phyloP scores from a whole-genome alignment of 805 yeast genomes.

The Candida loeiensis region DNA sequence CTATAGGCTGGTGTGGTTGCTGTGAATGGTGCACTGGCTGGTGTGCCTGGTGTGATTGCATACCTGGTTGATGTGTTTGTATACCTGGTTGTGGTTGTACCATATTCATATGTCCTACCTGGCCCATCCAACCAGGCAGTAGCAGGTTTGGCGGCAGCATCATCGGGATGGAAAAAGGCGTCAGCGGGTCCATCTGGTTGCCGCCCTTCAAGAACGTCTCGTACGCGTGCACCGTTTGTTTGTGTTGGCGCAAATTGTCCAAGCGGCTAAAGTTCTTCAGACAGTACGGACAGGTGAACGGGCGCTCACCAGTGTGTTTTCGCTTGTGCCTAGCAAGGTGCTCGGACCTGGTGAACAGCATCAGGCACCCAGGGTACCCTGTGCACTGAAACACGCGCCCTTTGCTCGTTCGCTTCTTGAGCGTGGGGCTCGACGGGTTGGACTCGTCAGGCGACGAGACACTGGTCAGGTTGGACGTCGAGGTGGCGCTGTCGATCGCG shows the following conservation, averaged over 20 bases:
- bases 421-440: neutral
- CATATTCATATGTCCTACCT: too few species aligned
- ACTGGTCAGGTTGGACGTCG: too few species aligned
- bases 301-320: conserved; percentile 93
- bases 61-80: too few species aligned
- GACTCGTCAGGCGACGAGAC: neutral
- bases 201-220: conserved; percentile 23
- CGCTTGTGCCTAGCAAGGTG: conserved; percentile 90
- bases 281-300: conserved; percentile 83
- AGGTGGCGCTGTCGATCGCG: neutral
- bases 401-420: conserved; percentile 39
- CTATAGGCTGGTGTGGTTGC: conserved; percentile 7
- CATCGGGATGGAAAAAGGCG: conserved; percentile 12
- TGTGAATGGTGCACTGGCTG: conserved; percentile 10
- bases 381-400: conserved; percentile 77
- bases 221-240: conserved; percentile 62
- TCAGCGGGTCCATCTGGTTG: conserved; percentile 9
- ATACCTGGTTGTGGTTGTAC: too few species aligned
- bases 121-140: conserved; percentile 18
- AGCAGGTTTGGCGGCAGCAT: conserved; percentile 28
- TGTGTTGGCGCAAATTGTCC: conserved; percentile 88
- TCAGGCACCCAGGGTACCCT: conserved; percentile 80
- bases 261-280: conserved; percentile 74
- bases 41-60: neutral
- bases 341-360: conserved; percentile 89